Evolutionary conservation across 108 stramenopile genomes (phyloP).

Genomic region (Epithemia pelagica): DNA sequence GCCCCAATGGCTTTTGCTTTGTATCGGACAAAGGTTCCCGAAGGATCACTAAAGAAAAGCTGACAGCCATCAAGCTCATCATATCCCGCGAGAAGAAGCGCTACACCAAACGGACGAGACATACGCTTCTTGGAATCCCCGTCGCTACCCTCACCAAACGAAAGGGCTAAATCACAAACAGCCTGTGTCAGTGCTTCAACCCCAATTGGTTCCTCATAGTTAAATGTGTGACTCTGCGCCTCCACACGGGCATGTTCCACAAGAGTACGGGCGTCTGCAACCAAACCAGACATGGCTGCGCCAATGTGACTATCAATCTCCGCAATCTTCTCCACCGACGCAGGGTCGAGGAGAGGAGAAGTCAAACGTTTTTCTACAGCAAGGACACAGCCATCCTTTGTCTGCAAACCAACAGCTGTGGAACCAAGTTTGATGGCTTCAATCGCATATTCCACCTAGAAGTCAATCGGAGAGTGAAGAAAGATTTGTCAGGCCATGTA

Average conservation of each 20-base stretch:
- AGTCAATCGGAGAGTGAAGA: not conserved
- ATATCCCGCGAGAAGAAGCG: conserved; percentile 93
- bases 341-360: conserved; percentile 87
- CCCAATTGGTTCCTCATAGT: conserved; percentile 97
- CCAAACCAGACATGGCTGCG: conserved; percentile 96
- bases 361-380: conserved; percentile 98
- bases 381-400: conserved; percentile 90
- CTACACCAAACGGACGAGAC: conserved; percentile 98
- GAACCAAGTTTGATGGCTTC: conserved; percentile 97
- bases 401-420: conserved; percentile 95
- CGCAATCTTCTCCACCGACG: conserved; percentile 96
- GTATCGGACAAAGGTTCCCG: conserved; percentile 96
- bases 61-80: conserved; percentile 92
- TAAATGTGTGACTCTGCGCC: conserved; percentile 98
- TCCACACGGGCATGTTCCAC: conserved; percentile 99
- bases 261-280: conserved; percentile 95
- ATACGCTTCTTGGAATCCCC: conserved; percentile 92
- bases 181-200: conserved; percentile 98
- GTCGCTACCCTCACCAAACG: conserved; percentile 94
- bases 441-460: conserved; percentile 95
- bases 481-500: too few relatives aligned
- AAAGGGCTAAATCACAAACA: conserved; percentile 96
- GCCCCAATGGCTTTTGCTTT: conserved; percentile 99
- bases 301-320: conserved; percentile 97
- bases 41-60: conserved; percentile 97